Percentiles rank a stretch among this genome's conserved stretches.
Conservation (phyloP, 345 rosid species). For the Boechera stricta region DNA sequence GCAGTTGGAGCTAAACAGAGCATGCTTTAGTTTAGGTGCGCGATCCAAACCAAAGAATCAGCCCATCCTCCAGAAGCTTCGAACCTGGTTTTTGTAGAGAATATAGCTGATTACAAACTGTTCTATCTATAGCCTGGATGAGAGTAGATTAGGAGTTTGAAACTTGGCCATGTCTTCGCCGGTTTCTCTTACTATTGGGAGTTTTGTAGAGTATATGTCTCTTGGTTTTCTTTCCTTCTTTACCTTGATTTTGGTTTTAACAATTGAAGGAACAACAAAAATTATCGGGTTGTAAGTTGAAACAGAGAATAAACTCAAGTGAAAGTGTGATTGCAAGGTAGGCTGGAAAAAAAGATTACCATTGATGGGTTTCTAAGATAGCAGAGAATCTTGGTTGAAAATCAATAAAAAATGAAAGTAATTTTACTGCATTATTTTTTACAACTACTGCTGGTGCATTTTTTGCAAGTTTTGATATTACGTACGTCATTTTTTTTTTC, state of each 20-base stretch:
- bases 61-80: no score
- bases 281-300: no score
- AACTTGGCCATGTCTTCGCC: no score
- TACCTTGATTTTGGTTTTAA: neutral
- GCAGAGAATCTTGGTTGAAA: neutral
- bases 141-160: no score
- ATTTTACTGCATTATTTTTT: neutral
- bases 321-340: neutral
- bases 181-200: no score
- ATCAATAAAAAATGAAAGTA: neutral
- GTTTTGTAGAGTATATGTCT: neutral
- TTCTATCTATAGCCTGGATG: no score
- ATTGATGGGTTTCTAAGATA: neutral
- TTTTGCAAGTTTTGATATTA: neutral
- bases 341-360: neutral
- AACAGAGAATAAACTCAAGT: neutral
- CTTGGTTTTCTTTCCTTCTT: neutral
- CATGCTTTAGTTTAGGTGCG: no score
- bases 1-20: no score
- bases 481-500: no score
- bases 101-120: no score
- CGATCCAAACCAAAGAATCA: no score
- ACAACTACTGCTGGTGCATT: neutral
- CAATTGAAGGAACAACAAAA: neutral
- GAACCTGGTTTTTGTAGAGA: no score